phyloP scores from a whole-genome alignment of 768 basidiomycete species.

The Pholiota microspora region DNA sequence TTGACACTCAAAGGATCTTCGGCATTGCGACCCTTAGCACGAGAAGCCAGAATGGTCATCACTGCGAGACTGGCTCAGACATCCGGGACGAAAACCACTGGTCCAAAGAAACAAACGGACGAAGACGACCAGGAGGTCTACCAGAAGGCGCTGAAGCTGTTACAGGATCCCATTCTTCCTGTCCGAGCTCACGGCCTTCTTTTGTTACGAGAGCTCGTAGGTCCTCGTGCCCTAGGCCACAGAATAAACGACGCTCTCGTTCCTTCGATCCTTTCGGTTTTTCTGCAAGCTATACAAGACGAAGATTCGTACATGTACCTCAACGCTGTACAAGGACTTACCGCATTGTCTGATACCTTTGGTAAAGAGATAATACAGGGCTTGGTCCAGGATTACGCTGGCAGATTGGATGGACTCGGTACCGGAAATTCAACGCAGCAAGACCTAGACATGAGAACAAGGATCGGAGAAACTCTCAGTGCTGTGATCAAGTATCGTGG shows the following conservation, averaged over 20 bases:
- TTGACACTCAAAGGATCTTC: conserved; percentile 47
- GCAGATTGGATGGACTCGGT: conserved; percentile 49
- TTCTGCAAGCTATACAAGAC: conserved; percentile 81
- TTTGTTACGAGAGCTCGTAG: conserved; percentile 75
- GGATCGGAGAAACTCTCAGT: conserved; percentile 84
- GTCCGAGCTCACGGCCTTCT: conserved; percentile 92
- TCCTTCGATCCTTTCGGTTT: conserved; percentile 85
- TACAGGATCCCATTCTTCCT: conserved; percentile 90
- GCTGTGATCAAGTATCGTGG: conserved; percentile 76
- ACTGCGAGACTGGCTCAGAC: conserved; percentile 73
- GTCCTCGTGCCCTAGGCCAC: conserved; percentile 21
- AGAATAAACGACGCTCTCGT: conserved; percentile 40
- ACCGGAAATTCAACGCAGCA: conserved; percentile 44
- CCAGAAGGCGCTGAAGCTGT: conserved; percentile 81
- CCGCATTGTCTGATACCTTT: conserved; percentile 77
- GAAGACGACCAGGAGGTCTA: conserved; percentile 64
- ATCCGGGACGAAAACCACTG: conserved; percentile 25
- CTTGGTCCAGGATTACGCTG: conserved; percentile 66
- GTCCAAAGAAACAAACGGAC: conserved; percentile 17
- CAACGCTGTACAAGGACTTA: conserved; percentile 87
- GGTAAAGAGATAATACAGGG: conserved; percentile 70
- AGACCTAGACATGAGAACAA: conserved; percentile 70
- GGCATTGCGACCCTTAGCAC: conserved; percentile 54
- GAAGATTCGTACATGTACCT: conserved; percentile 96
- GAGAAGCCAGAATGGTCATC: conserved; percentile 83